phyloP scores from a whole-genome alignment of 2,329 filamentous ascomycete genomes.

The Colletotrichum eleusines region DNA sequence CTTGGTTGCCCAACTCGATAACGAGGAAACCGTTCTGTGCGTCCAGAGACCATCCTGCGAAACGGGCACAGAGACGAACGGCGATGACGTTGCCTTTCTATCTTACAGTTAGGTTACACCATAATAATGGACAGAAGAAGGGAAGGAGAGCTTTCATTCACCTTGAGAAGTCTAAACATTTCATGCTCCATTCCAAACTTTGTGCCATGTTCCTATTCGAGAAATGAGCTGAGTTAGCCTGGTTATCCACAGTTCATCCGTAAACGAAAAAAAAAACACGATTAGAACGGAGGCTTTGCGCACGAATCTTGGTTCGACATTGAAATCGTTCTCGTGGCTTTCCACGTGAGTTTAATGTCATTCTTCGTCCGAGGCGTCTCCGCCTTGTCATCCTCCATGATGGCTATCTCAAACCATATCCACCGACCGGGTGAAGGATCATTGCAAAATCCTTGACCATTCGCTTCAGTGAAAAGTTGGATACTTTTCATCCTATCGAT shows the following conservation, averaged over 20 bases:
- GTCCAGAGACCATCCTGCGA: background rate
- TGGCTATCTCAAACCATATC: background rate
- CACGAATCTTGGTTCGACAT: background rate
- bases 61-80: background rate
- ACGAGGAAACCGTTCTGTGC: background rate
- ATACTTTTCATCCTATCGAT: background rate
- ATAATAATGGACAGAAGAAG: too few relatives aligned
- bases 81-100: background rate
- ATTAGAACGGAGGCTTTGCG: too few relatives aligned
- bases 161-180: background rate
- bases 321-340: background rate
- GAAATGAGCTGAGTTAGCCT: background rate
- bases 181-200: background rate
- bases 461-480: background rate
- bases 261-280: too few relatives aligned
- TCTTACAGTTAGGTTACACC: background rate
- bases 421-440: background rate
- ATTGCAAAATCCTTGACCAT: background rate
- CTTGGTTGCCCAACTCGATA: background rate
- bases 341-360: background rate
- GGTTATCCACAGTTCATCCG: background rate
- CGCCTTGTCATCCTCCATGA: background rate
- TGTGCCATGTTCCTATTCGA: background rate
- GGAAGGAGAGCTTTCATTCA: rapidly evolving
- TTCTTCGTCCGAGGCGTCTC: background rate